A percentile compares a stretch with the other conserved stretches of the same genome.
Conservation (phyloP, 2,329 filamentous ascomycete species). For the Botrytis porri region DNA sequence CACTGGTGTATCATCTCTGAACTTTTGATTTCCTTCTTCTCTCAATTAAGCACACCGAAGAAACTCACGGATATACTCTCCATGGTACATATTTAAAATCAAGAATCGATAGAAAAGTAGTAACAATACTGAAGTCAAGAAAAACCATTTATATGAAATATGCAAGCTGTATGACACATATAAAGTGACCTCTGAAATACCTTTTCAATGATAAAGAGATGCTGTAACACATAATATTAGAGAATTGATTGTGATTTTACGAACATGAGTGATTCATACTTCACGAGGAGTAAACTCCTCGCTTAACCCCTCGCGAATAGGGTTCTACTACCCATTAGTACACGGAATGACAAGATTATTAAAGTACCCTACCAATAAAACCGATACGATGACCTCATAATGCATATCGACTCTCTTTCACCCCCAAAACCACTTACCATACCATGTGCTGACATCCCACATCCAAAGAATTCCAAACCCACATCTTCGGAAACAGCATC, state of each 20-base stretch:
- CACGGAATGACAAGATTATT: not conserved
- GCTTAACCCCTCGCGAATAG: not conserved
- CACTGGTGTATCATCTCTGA: no score
- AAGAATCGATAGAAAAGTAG: no score
- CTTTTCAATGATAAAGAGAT: not conserved
- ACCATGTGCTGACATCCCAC: not conserved
- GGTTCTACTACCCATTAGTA: not conserved
- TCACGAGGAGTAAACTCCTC: not conserved
- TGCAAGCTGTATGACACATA: not conserved
- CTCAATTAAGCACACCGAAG: no score
- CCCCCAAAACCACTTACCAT: not conserved
- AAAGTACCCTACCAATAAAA: rapidly evolving
- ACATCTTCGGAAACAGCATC: not conserved
- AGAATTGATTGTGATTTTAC: not conserved
- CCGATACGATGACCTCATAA: not conserved
- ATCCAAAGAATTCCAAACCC: not conserved
- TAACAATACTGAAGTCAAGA: no score
- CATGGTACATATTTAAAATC: no score
- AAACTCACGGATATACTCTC: no score
- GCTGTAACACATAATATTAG: rapidly evolving
- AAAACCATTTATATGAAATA: no score
- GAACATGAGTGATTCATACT: not conserved
- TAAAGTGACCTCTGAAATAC: rapidly evolving
- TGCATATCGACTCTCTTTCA: not conserved
- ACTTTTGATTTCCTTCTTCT: no score